These are phyloP conservation scores for Flammula alnicola DNA, from an alignment of 1,284 basidiomycete genomes.

Conservation along the genomic window DNA sequence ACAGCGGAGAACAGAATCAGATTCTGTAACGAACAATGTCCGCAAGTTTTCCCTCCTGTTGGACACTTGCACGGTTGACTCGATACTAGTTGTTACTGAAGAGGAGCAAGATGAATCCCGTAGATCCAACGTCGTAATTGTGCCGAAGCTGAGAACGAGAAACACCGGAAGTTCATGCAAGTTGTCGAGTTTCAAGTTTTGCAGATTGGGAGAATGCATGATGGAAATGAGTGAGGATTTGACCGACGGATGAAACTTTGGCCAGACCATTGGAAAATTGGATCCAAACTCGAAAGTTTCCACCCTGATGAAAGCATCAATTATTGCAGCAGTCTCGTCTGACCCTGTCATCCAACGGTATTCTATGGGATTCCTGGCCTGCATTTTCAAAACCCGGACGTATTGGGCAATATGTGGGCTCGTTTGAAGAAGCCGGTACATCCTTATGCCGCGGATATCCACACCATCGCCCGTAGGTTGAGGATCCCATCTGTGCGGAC, in stretches of 20 bases:
- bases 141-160: not conserved
- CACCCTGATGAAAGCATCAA: not conserved
- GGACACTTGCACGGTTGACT: too few relatives aligned
- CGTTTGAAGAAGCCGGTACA: not conserved
- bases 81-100: too few relatives aligned
- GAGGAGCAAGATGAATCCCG: not conserved
- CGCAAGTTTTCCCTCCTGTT: not conserved
- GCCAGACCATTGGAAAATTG: not conserved
- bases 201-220: not conserved
- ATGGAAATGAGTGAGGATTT: not conserved
- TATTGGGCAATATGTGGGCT: slow-evolving; percentile 7
- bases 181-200: not conserved
- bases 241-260: not conserved
- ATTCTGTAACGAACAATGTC: not conserved
- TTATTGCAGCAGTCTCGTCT: not conserved
- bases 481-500: slow-evolving; percentile 3
- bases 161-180: not conserved
- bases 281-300: slow-evolving; percentile 1
- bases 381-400: not conserved
- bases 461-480: not conserved
- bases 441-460: not conserved
- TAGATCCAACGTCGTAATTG: not conserved
- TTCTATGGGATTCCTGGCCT: not conserved
- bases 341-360: not conserved
- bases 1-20: not conserved